Conservation (phyloP, 2,329 filamentous ascomycete genomes). For the Dothidotthia symphoricarpi region DNA sequence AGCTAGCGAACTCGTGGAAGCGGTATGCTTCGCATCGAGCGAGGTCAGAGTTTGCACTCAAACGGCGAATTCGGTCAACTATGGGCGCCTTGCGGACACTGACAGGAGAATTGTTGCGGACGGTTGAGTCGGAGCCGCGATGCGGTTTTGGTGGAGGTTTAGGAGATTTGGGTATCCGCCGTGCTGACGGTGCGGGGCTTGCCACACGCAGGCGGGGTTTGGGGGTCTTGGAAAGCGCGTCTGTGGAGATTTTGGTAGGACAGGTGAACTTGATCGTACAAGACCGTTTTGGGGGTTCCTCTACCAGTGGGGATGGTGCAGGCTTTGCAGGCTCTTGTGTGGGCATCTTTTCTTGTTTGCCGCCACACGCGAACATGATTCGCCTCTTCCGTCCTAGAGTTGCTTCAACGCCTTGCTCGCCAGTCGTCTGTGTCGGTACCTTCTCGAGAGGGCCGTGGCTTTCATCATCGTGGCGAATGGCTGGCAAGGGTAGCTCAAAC, state of each 20-base stretch:
- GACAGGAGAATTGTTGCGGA: conserved; percentile 50
- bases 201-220: conserved; percentile 44
- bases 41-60: conserved; percentile 42
- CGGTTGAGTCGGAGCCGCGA: conserved; percentile 52
- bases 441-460: conserved; percentile 28
- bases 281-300: conserved; percentile 52
- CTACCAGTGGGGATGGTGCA: conserved; percentile 12
- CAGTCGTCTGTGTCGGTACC: conserved; percentile 25
- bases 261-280: conserved; percentile 75
- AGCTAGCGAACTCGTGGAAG: conserved; percentile 92
- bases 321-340: conserved; percentile 18
- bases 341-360: conserved; percentile 48
- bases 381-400: conserved; percentile 74
- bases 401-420: conserved; percentile 62
- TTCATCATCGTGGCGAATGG: conserved; percentile 41
- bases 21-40: conserved; percentile 55
- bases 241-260: conserved; percentile 52
- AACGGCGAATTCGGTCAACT: conserved; percentile 34
- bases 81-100: conserved; percentile 42
- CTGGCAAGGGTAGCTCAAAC: conserved; percentile 38
- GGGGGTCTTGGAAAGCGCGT: conserved; percentile 34
- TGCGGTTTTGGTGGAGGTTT: conserved; percentile 38
- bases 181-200: conserved; percentile 45
- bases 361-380: conserved; percentile 85
- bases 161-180: conserved; percentile 28